Conservation (phyloP, 2,329 filamentous ascomycete genomes). For the Venturiaceae sp. region DNA sequence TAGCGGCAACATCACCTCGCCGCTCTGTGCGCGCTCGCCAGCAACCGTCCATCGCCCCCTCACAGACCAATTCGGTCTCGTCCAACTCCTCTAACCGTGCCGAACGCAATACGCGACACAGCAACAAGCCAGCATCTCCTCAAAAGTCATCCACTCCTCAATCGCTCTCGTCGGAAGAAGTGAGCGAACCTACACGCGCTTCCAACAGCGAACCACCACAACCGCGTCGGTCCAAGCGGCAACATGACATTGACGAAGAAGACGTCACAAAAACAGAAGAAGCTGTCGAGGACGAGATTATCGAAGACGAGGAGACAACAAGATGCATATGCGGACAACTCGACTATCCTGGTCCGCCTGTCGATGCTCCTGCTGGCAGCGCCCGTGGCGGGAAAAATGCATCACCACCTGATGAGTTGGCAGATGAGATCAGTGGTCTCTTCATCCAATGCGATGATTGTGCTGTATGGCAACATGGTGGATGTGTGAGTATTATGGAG, state of each 20-base stretch:
- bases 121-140: conserved; percentile 57
- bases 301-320: conserved; percentile 67
- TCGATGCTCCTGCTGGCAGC: conserved; percentile 24
- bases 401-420: conserved; percentile 37
- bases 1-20: conserved; percentile 55
- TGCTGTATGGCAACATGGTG: conserved; percentile 98
- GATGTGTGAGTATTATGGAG: conserved; percentile 93
- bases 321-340: conserved; percentile 90
- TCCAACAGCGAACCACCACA: conserved; percentile 54
- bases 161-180: conserved; percentile 61
- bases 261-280: conserved; percentile 46
- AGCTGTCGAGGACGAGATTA: conserved; percentile 53
- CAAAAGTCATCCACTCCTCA: conserved; percentile 66
- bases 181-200: conserved; percentile 44
- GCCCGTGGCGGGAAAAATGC: background rate
- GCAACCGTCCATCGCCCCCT: conserved; percentile 45
- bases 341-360: conserved; percentile 78
- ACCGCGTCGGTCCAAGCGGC: conserved; percentile 71
- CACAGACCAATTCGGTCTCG: conserved; percentile 58
- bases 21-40: conserved; percentile 83
- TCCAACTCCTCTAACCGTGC: conserved; percentile 61
- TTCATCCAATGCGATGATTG: conserved; percentile 98
- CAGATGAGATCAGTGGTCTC: conserved; percentile 83
- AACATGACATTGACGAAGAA: conserved; percentile 47
- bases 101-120: conserved; percentile 62